Conservation (phyloP, 352 stramenopile species). For the Phytophthora europaea region DNA sequence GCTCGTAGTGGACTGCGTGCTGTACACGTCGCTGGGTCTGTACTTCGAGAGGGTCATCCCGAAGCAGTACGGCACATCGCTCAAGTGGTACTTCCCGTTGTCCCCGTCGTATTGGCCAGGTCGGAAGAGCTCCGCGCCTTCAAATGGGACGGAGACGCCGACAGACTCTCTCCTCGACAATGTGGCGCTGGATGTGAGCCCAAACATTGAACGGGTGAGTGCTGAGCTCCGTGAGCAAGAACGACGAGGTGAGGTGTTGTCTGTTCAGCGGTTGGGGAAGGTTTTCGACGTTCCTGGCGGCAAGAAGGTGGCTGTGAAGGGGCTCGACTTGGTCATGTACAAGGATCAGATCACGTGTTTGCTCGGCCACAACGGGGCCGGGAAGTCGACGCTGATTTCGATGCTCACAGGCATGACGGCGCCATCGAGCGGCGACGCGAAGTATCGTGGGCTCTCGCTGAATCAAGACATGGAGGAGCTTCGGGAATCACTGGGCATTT, state of each 20-base stretch:
- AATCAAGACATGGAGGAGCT: constrained; percentile 73
- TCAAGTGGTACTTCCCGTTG: constrained; percentile 91
- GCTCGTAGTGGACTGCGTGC: constrained; percentile 82
- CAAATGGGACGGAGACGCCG: constrained; percentile 46
- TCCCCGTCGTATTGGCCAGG: constrained; percentile 78
- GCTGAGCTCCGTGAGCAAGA: constrained; percentile 61
- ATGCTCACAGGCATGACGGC: constrained; percentile 81
- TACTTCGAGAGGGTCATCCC: constrained; percentile 92
- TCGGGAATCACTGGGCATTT: constrained; percentile 71
- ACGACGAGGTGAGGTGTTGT: constrained; percentile 53
- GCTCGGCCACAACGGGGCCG: constrained; percentile 92
- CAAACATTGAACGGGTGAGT: constrained; percentile 57
- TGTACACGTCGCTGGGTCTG: constrained; percentile 85
- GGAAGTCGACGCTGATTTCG: constrained; percentile 95
- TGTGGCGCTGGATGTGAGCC: constrained; percentile 51
- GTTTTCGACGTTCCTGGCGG: constrained; percentile 84
- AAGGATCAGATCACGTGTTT: constrained; percentile 86
- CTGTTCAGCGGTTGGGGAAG: constrained; percentile 71
- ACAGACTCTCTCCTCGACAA: constrained; percentile 52
- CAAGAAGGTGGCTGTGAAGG: constrained; percentile 89
- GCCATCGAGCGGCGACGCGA: constrained; percentile 66
- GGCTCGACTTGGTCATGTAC: constrained; percentile 84
- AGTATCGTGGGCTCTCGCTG: constrained; percentile 51
- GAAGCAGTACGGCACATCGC: constrained; percentile 66
- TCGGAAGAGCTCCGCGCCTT: constrained; percentile 54